These are phyloP conservation scores for Heimioporus punctisporus DNA, from an alignment of 1,284 basidiomycete genomes.

Conservation along the genomic window DNA sequence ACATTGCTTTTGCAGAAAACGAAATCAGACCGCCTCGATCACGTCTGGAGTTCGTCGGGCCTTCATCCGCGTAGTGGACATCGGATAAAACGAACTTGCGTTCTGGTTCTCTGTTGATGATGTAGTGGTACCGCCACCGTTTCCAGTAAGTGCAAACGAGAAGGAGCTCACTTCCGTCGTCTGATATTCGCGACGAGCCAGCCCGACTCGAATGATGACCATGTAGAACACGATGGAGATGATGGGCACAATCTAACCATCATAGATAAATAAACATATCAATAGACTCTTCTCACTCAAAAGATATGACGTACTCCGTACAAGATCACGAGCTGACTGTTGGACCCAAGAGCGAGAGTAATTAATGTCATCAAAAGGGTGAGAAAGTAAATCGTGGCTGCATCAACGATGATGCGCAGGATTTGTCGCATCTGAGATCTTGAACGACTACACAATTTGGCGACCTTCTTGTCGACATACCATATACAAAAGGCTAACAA, in stretches of 20 bases:
- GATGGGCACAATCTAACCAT: background rate
- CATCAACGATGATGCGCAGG: background rate
- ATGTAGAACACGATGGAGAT: background rate
- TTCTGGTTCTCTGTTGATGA: too few species aligned
- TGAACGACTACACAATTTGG: too few species aligned
- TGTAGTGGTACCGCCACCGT: too few species aligned
- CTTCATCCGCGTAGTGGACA: too few species aligned
- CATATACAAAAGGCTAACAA: background rate
- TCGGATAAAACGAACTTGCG: too few species aligned
- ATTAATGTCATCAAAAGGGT: background rate
- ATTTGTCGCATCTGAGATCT: background rate
- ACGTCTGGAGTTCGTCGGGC: too few species aligned
- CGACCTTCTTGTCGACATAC: background rate
- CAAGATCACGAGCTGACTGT: background rate
- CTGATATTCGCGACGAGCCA: constrained; percentile 27
- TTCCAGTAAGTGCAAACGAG: too few species aligned
- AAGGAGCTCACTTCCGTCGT: too few species aligned
- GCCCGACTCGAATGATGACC: background rate
- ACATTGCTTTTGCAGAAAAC: too few species aligned
- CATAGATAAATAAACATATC: background rate
- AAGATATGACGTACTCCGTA: background rate
- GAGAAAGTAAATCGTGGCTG: background rate
- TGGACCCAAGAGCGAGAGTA: background rate
- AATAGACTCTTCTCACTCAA: background rate
- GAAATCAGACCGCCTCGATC: too few species aligned